These are phyloP conservation scores for Candolleomyces eurysporus DNA, from an alignment of 768 basidiomycete species.

Conservation along the genomic window DNA sequence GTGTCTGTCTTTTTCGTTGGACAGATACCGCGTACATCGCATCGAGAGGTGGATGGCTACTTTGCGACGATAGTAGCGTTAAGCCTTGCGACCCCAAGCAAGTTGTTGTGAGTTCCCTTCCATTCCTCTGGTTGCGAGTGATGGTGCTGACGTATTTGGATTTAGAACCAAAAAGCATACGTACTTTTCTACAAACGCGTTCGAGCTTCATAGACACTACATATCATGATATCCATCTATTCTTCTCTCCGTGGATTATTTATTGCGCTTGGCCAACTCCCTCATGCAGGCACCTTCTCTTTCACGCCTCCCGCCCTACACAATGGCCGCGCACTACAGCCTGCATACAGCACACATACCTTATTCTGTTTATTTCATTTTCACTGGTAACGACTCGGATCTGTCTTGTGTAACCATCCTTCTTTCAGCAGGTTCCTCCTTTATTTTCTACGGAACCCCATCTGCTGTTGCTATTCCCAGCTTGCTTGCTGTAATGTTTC, in stretches of 20 bases:
- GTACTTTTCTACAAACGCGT: constrained; percentile 79
- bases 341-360: background rate
- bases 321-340: no score
- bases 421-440: no score
- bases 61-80: constrained; percentile 92
- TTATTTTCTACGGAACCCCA: no score
- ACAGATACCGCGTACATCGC: constrained; percentile 92
- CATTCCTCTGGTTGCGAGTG: background rate
- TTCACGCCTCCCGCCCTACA: no score
- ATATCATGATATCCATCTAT: background rate
- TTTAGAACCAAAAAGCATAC: constrained; percentile 62
- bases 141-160: constrained; percentile 11
- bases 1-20: background rate
- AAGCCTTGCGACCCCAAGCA: constrained; percentile 70
- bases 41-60: constrained; percentile 85
- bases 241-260: no score
- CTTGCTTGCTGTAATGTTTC: no score
- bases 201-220: constrained; percentile 26
- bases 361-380: background rate
- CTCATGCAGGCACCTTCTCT: no score
- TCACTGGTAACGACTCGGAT: background rate
- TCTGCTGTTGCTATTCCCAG: no score
- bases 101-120: constrained; percentile 63
- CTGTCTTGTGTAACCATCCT: background rate
- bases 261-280: no score